Conservation (phyloP, 2,329 filamentous ascomycete genomes). For the Hypoxylon sp. region DNA sequence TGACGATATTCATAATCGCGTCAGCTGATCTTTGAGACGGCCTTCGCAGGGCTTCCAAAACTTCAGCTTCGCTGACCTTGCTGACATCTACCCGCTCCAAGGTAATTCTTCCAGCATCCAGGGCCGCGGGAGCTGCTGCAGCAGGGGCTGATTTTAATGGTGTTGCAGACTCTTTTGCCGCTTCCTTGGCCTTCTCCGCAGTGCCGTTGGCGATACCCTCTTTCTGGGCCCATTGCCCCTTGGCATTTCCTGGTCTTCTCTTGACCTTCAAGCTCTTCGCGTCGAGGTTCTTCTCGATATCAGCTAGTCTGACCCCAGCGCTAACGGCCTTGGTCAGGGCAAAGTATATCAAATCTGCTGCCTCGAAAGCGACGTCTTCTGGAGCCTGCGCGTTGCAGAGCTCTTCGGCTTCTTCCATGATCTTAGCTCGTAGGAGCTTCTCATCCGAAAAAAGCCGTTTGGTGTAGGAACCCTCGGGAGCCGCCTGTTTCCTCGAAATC, state of each 20-base stretch:
- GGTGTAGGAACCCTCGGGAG: constrained; percentile 92
- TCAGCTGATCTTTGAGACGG: constrained; percentile 97
- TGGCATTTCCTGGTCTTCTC: constrained; percentile 91
- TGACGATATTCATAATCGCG: constrained; percentile 89
- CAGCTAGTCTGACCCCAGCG: constrained; percentile 85
- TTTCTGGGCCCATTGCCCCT: constrained; percentile 90
- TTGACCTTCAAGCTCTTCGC: constrained; percentile 96
- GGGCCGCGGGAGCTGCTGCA: constrained; percentile 57
- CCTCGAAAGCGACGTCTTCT: constrained; percentile 90
- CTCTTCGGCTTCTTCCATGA: constrained; percentile 98
- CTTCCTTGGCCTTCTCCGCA: constrained; percentile 52
- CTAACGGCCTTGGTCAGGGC: constrained; percentile 89
- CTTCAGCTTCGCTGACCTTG: constrained; percentile 71
- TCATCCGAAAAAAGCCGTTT: constrained; percentile 91
- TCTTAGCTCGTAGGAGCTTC: constrained; percentile 91
- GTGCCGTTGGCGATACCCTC: constrained; percentile 69
- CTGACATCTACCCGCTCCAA: constrained; percentile 85
- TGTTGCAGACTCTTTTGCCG: constrained; percentile 53
- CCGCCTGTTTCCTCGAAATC: constrained; percentile 81
- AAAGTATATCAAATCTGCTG: constrained; percentile 96
- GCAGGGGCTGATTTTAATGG: constrained; percentile 54
- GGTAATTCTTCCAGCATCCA: constrained; percentile 69
- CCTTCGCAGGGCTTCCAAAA: constrained; percentile 82
- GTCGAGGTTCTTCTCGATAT: constrained; percentile 92
- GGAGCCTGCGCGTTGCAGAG: constrained; percentile 87